Base-by-base conservation (phyloP, 306 rosid species). In the Pyrus betulifolia region DNA sequence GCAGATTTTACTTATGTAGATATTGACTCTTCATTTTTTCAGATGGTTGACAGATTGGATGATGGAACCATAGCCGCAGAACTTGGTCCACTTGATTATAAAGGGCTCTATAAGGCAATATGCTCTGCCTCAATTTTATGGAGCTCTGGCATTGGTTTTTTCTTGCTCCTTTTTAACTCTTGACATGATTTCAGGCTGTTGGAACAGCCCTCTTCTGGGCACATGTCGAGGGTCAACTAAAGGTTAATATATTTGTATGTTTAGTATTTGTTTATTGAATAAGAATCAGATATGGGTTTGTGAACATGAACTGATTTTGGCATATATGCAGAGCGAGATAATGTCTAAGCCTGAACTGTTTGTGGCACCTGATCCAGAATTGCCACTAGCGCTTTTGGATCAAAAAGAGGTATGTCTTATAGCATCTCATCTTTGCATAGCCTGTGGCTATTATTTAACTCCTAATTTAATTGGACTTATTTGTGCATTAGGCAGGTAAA, bases 1-100 rank as follows among this genome's bases (percentile, higher is more conserved):
- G 40, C 70, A 21, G 51, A 40, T 18, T 19, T 38, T 58, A 38
- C 27, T 63, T 17, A 30, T 63, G 68, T 21, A 3, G 68, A 63
- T 31, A 30, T 4, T 63, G 68, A 63, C 68, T 63, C 3, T 7
- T 63, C 60, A 46, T 86, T 78, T 72, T 79, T 84, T 77, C 93
- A 94, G 98, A 90, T 95, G 98, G 98, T 95, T 80, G 96, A 95
- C 87, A 86, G 97, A 86, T 80, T 95, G 87, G 97, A 95, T 60
- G 93, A 85, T 77, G 97, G 96, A 66, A 71, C 86, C 80, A 90
- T 95, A 83, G 68, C 84, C 4, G 74, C 93, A 28, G 91, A 89
- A 74, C 87, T 95, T 80, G 88, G 93, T 60, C 90, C 96, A 21
- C 91, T 89, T 71, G 93, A 95, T 84, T 95, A 90, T 87, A 86